phyloP scores from a whole-genome alignment of 768 basidiomycete species.

The Mycena vitilis region DNA sequence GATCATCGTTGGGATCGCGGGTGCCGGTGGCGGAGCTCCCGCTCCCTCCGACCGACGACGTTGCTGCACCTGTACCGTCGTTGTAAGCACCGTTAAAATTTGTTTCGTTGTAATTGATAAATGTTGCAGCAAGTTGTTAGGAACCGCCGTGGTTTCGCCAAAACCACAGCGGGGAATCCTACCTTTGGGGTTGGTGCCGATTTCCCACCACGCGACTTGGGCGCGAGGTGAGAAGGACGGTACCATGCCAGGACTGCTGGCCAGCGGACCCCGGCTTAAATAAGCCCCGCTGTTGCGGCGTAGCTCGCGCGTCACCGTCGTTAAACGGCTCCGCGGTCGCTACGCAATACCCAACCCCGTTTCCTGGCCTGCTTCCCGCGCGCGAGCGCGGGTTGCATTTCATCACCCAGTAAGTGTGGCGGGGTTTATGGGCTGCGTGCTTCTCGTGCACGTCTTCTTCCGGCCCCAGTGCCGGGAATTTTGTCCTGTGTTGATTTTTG shows the following conservation, averaged over 20 bases:
- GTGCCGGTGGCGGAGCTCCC: too few species aligned
- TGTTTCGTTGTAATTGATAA: too few species aligned
- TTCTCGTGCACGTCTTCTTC: slow-evolving; percentile 9
- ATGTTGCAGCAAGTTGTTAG: too few species aligned
- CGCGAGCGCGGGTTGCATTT: background rate
- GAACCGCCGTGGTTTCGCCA: too few species aligned
- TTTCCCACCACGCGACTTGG: background rate
- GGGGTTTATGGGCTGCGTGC: slow-evolving; percentile 19
- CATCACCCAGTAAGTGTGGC: slow-evolving; percentile 26
- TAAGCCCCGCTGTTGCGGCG: slow-evolving; percentile 27
- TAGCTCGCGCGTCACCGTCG: background rate
- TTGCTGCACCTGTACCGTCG: too few species aligned
- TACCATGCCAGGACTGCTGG: slow-evolving; percentile 30
- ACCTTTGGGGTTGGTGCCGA: slow-evolving; percentile 14
- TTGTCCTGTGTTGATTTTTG: background rate
- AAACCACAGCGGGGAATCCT: slow-evolving; percentile 1
- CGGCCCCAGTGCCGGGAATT: slow-evolving; percentile 15
- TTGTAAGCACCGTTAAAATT: too few species aligned
- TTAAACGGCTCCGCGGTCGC: background rate
- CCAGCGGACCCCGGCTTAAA: slow-evolving; percentile 28
- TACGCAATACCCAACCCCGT: slow-evolving; percentile 24
- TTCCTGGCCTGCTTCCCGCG: slow-evolving; percentile 17
- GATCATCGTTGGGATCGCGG: too few species aligned
- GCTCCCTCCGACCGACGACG: too few species aligned
- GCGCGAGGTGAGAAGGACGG: background rate